Evolutionary conservation across 768 basidiomycete species (phyloP), one percentile per base, ranked within the genome.

Genomic region (Tylopilus vinaceipallidus): DNA sequence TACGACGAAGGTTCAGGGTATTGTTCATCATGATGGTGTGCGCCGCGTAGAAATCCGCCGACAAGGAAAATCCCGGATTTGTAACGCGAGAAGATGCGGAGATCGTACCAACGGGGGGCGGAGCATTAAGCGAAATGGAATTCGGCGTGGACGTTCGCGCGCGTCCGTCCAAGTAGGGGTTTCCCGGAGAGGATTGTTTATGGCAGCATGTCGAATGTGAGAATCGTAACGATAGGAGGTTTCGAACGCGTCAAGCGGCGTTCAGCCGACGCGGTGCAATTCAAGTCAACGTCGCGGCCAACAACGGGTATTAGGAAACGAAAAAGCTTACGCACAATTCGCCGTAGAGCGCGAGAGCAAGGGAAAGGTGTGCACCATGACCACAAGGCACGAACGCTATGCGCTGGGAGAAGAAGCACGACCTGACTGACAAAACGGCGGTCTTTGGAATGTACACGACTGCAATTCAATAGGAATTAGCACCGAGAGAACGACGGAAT

Each of bases 401-500:
- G 38, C 62, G 53, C 20, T 63, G 63, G 29, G 76, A 72, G 39
- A 82, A 61, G 35, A 74, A 71, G 64, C 80, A 84, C 1, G 79
- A 78, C 55, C 73, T 75, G 38, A 75, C 77, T 27, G 87, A 88
- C 17, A 90, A 71, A 17, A 88, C 75, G 38, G 78, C 73, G 47
- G 70, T 53, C 66, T 82, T 86, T 30, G 84, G 82, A 58, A 88
- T 87, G 30, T 72, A 73, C 8, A 81, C 83, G 42, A 88, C 87
- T 89, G 47, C 17, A 29, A 49, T 19, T 17, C 12, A 42, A 42
- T 45, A 55, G 39, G 43, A 44, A 41, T 57, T 10, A 55, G 45
- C n/a, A 42, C 29, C 16, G 38, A 30, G 33, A 51, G 14, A 41
- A 39, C 38, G 38, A 17, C 8, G 27, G 35, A 8, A 17, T 46